phyloP scores from a whole-genome alignment of 2,329 filamentous ascomycete species.

The Blastomyces parvus region DNA sequence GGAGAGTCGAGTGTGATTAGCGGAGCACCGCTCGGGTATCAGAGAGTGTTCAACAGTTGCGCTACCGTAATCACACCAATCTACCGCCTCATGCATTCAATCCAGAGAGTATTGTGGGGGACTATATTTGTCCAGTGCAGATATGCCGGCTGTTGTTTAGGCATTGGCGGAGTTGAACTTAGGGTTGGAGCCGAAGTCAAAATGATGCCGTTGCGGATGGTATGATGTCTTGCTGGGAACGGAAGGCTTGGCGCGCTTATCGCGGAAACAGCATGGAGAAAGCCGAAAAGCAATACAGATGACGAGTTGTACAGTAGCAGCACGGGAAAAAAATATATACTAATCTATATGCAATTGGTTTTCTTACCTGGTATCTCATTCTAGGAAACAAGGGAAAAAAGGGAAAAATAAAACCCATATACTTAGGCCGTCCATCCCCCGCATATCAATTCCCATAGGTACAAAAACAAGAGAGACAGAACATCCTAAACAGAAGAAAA shows the following conservation, averaged over 20 bases:
- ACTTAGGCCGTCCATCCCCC: background rate
- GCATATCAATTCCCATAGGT: background rate
- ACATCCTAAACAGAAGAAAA: background rate
- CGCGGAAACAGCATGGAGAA: background rate
- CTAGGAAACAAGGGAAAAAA: constrained; percentile 2
- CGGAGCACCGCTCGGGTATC: background rate
- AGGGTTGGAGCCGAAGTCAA: background rate
- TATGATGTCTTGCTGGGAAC: background rate
- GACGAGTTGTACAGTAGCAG: background rate
- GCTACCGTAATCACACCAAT: background rate
- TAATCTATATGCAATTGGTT: constrained; percentile 5
- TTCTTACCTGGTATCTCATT: constrained; percentile 6
- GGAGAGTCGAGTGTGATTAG: background rate
- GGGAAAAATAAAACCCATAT: background rate
- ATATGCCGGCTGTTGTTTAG: background rate
- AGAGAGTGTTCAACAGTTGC: background rate
- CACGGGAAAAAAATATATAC: background rate
- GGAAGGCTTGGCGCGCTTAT: background rate
- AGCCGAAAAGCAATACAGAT: background rate
- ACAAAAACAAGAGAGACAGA: background rate
- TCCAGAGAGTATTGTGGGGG: background rate
- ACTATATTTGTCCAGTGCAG: background rate
- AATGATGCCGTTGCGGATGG: no score
- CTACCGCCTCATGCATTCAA: background rate
- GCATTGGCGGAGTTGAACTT: background rate